Conservation (phyloP, 2,329 filamentous ascomycete genomes). For the Coccinonectria pachysandricola region DNA sequence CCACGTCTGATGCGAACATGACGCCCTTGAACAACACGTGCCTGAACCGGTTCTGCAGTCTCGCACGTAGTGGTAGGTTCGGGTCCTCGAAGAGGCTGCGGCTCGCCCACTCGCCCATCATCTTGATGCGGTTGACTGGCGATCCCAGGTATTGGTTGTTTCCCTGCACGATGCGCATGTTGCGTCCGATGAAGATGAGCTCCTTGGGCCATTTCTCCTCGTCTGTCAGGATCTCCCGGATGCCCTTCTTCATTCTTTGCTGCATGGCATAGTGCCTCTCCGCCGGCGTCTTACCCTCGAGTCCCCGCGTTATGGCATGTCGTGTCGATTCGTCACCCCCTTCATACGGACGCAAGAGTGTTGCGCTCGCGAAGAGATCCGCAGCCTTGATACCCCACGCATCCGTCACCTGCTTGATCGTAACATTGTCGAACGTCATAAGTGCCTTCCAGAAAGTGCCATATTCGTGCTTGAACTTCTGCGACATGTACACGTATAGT, state of each 20-base stretch:
- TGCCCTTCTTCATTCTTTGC: slow-evolving; percentile 61
- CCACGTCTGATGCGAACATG: slow-evolving; percentile 63
- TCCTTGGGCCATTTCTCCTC: slow-evolving; percentile 85
- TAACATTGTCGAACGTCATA: slow-evolving; percentile 84
- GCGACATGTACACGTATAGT: slow-evolving; percentile 84
- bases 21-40: slow-evolving; percentile 78
- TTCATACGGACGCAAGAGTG: slow-evolving; percentile 80
- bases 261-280: slow-evolving; percentile 89
- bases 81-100: slow-evolving; percentile 68
- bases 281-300: slow-evolving; percentile 45
- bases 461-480: slow-evolving; percentile 77
- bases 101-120: slow-evolving; percentile 84
- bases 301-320: slow-evolving; percentile 55
- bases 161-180: slow-evolving; percentile 84
- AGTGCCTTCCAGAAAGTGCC: slow-evolving; percentile 87
- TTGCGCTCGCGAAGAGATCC: slow-evolving; percentile 86
- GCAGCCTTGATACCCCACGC: slow-evolving; percentile 83
- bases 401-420: slow-evolving; percentile 59
- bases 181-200: slow-evolving; percentile 83
- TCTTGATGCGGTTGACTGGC: slow-evolving; percentile 86
- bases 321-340: slow-evolving; percentile 65
- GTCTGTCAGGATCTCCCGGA: slow-evolving; percentile 63
- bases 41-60: slow-evolving; percentile 58
- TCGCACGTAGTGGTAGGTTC: slow-evolving; percentile 50
- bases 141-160: slow-evolving; percentile 87